phyloP scores from a whole-genome alignment of 768 basidiomycete species.

The Boletus rex-veris region DNA sequence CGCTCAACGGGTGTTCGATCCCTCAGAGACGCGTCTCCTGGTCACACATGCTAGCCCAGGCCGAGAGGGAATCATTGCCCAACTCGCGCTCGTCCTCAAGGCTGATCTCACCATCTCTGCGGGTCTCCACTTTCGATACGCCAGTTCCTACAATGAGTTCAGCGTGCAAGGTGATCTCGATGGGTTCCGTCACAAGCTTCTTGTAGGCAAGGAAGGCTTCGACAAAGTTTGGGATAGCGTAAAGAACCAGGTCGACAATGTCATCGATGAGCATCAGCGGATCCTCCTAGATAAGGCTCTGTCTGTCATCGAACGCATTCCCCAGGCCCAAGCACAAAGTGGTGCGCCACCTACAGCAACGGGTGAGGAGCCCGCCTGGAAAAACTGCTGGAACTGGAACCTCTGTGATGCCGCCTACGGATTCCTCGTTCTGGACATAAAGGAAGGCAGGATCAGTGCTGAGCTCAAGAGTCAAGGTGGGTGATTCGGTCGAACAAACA shows the following conservation, averaged over 20 bases:
- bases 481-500: conserved; percentile 15
- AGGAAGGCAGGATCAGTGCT: conserved; percentile 87
- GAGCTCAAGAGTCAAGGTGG: conserved; percentile 91
- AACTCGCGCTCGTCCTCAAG: conserved; percentile 86
- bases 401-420: conserved; percentile 95
- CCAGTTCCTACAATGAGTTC: conserved; percentile 95
- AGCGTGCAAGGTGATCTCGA: conserved; percentile 89
- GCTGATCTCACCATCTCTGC: conserved; percentile 93
- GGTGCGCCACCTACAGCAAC: conserved; percentile 45
- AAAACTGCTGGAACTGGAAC: conserved; percentile 99
- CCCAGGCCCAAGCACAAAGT: conserved; percentile 43
- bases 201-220: conserved; percentile 75
- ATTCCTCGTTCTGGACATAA: conserved; percentile 80
- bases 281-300: conserved; percentile 87
- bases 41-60: conserved; percentile 91
- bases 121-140: conserved; percentile 96
- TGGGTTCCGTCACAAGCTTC: conserved; percentile 78
- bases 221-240: conserved; percentile 95
- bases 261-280: conserved; percentile 88
- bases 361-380: conserved; percentile 92
- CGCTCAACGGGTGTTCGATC: conserved; percentile 90
- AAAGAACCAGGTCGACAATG: conserved; percentile 83
- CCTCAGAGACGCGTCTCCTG: conserved; percentile 89
- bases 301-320: conserved; percentile 78
- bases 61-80: conserved; percentile 87